phyloP scores from a whole-genome alignment of 768 basidiomycete species.

The Collybiopsis confluens region DNA sequence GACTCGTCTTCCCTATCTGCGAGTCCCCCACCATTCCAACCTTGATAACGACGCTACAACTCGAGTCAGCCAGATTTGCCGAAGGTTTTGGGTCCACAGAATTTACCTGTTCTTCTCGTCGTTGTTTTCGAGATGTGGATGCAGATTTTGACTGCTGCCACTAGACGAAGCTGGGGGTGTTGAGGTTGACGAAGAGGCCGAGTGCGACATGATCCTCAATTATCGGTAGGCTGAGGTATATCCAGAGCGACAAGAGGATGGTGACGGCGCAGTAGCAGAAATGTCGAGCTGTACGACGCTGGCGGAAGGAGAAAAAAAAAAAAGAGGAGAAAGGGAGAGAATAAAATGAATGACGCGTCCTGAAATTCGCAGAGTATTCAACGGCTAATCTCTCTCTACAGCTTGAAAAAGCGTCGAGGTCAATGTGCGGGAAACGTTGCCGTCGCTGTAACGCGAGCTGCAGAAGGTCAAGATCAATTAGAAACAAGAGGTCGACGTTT shows the following conservation, averaged over 20 bases:
- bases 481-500: background rate
- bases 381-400: constrained; percentile 5
- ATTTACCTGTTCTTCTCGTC: constrained; percentile 71
- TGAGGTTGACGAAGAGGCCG: constrained; percentile 47
- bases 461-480: constrained; percentile 1
- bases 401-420: constrained; percentile 1
- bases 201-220: constrained; percentile 38
- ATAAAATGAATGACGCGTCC: constrained; percentile 10
- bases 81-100: constrained; percentile 9
- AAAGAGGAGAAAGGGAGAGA: background rate
- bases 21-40: constrained; percentile 99
- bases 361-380: constrained; percentile 1
- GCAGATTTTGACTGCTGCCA: constrained; percentile 50
- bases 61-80: constrained; percentile 6
- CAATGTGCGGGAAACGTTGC: background rate
- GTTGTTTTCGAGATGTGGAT: constrained; percentile 50
- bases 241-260: constrained; percentile 1
- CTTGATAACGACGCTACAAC: constrained; percentile 84
- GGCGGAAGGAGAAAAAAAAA: constrained; percentile 1
- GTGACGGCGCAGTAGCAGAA: background rate
- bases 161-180: constrained; percentile 37
- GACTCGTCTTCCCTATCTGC: constrained; percentile 97
- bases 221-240: constrained; percentile 8
- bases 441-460: constrained; percentile 6
- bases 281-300: constrained; percentile 4